Conservation (phyloP, 1,139 yeast genomes). For the Magnusiomyces starmeri region DNA sequence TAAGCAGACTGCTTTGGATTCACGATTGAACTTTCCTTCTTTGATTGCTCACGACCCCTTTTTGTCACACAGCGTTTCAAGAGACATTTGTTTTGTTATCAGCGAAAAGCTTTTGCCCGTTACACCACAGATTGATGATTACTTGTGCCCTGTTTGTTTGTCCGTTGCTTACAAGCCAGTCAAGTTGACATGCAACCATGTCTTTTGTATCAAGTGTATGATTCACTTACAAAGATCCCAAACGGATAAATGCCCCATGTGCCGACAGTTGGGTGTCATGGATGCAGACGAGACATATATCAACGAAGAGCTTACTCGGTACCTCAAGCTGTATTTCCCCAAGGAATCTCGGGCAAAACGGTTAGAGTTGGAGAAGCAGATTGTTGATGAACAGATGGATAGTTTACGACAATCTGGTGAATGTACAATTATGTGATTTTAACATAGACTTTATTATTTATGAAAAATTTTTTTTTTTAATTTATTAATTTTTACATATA, state of each 20-base stretch:
- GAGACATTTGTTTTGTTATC: constrained; percentile 49
- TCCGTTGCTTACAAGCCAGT: constrained; percentile 67
- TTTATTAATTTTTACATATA: not conserved
- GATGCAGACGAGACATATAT: constrained; percentile 54
- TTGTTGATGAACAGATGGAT: constrained; percentile 36
- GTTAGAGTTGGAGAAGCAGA: constrained; percentile 52
- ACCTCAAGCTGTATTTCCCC: constrained; percentile 58
- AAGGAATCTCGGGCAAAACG: constrained; percentile 56
- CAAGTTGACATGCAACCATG: constrained; percentile 52
- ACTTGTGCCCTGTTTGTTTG: constrained; percentile 65
- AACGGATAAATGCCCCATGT: constrained; percentile 59
- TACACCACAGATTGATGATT: constrained; percentile 69
- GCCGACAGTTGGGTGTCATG: constrained; percentile 50
- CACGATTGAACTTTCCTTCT: constrained; percentile 29
- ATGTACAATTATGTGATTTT: constrained; percentile 14
- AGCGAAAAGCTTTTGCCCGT: constrained; percentile 48
- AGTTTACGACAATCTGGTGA: constrained; percentile 14
- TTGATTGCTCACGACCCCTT: constrained; percentile 39
- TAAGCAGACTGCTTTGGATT: constrained; percentile 55
- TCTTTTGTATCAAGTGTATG: constrained; percentile 65
- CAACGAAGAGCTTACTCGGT: constrained; percentile 46
- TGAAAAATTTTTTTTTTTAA: not conserved
- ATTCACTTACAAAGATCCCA: constrained; percentile 55
- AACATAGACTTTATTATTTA: too few species aligned
- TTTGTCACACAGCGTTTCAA: constrained; percentile 46